A percentile compares a stretch with the other conserved stretches of the same genome.
These are phyloP conservation scores for Wickerhamiella sorbophila DNA, from an alignment of 805 yeast genomes.

Conservation along the genomic window DNA sequence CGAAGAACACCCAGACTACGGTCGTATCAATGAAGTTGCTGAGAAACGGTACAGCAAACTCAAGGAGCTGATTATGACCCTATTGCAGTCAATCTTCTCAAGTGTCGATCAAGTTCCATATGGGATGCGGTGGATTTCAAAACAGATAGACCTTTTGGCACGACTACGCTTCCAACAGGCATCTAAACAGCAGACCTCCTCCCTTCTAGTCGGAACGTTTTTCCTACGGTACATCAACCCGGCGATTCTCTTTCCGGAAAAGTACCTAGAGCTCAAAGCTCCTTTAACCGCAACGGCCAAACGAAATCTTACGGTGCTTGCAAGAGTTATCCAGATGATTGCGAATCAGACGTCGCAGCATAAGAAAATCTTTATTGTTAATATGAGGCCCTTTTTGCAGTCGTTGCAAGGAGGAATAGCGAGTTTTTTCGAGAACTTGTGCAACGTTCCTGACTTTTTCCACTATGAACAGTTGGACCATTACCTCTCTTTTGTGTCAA, in stretches of 20 bases:
- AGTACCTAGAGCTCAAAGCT: conserved; percentile 29
- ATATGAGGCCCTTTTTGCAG: conserved; percentile 19
- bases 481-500: conserved; percentile 26
- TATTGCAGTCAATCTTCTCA: conserved; percentile 39
- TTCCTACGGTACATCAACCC: conserved; percentile 76
- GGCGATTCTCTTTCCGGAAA: conserved; percentile 78
- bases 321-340: conserved; percentile 71
- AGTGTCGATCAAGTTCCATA: conserved; percentile 49
- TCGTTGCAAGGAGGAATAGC: conserved; percentile 21
- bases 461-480: conserved; percentile 28
- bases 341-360: conserved; percentile 66
- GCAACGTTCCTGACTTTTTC: conserved; percentile 29
- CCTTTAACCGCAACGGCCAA: conserved; percentile 32
- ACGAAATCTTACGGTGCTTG: conserved; percentile 61
- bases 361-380: conserved; percentile 32
- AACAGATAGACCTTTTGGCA: conserved; percentile 42
- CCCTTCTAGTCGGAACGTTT: conserved; percentile 65
- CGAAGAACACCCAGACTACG: conserved; percentile 16
- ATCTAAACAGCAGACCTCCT: conserved; percentile 22
- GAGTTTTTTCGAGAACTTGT: conserved; percentile 24
- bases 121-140: conserved; percentile 60
- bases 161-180: conserved; percentile 51
- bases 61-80: conserved; percentile 15
- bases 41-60: conserved; percentile 19
- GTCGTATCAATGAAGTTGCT: conserved; percentile 18